Evolutionary conservation across 768 basidiomycete species (phyloP).

Genomic region (Hortiboletus flavorubellus): DNA sequence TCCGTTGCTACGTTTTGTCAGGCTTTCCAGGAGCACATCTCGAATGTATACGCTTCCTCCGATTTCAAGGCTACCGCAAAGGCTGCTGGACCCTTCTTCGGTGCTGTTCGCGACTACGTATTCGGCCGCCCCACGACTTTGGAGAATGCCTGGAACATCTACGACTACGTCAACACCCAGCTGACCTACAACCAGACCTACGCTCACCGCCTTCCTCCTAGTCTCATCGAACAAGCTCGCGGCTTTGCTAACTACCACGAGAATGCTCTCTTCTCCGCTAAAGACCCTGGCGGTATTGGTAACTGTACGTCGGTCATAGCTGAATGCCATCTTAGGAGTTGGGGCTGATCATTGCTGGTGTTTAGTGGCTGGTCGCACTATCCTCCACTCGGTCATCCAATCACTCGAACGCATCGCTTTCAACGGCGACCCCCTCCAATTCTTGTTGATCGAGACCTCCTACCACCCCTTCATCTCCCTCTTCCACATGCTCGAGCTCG

Average conservation of each 20-base stretch:
- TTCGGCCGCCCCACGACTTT: conserved; percentile 64
- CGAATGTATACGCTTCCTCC: conserved; percentile 55
- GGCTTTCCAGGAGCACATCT: conserved; percentile 65
- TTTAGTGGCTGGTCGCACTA: conserved; percentile 78
- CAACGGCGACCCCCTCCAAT: conserved; percentile 74
- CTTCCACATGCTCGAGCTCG: conserved; percentile 72
- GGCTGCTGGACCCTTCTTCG: conserved; percentile 64
- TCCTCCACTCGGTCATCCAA: conserved; percentile 65
- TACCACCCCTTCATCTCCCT: conserved; percentile 92
- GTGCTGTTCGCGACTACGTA: conserved; percentile 62
- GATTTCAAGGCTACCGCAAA: conserved; percentile 62
- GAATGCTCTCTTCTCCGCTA: conserved; percentile 65
- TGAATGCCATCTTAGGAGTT: background rate
- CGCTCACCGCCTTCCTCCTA: conserved; percentile 77
- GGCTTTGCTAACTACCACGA: conserved; percentile 80
- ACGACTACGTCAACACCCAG: conserved; percentile 74
- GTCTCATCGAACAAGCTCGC: conserved; percentile 68
- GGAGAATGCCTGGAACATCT: conserved; percentile 77
- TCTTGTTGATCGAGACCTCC: conserved; percentile 74
- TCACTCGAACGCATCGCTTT: conserved; percentile 77
- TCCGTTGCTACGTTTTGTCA: conserved; percentile 23
- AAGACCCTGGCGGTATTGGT: conserved; percentile 61
- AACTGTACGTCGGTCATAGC: conserved; percentile 57
- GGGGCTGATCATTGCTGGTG: conserved; percentile 8
- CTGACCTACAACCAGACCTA: conserved; percentile 81